phyloP scores from a whole-genome alignment of 2,329 filamentous ascomycete genomes.

The Hymenoscyphus linearis region DNA sequence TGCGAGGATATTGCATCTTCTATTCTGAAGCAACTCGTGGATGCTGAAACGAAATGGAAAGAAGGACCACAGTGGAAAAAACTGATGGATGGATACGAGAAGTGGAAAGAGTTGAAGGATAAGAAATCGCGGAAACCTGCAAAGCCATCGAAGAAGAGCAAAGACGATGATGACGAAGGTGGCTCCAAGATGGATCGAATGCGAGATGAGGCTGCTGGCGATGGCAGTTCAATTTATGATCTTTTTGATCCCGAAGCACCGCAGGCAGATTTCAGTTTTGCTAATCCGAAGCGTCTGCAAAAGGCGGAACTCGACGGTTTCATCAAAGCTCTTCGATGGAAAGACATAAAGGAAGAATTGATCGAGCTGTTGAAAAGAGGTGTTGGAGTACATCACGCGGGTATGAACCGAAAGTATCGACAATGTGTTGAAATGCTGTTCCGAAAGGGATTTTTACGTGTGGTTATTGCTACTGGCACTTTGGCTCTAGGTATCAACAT shows the following conservation, averaged over 20 bases:
- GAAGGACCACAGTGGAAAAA: slow-evolving; percentile 54
- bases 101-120: slow-evolving; percentile 45
- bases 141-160: slow-evolving; percentile 38
- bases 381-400: slow-evolving; percentile 72
- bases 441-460: slow-evolving; percentile 63
- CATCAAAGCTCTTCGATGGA: slow-evolving; percentile 45
- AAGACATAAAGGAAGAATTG: slow-evolving; percentile 46
- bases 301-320: slow-evolving; percentile 53
- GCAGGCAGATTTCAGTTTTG: slow-evolving; percentile 59
- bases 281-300: slow-evolving; percentile 53
- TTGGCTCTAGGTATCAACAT: slow-evolving; percentile 76
- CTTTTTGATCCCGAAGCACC: slow-evolving; percentile 63
- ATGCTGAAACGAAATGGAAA: slow-evolving; percentile 53
- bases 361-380: slow-evolving; percentile 60
- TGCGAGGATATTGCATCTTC: slow-evolving; percentile 56
- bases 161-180: slow-evolving; percentile 42
- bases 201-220: slow-evolving; percentile 47
- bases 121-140: slow-evolving; percentile 41
- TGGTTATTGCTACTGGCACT: slow-evolving; percentile 71
- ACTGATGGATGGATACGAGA: slow-evolving; percentile 52
- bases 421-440: slow-evolving; percentile 71
- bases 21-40: slow-evolving; percentile 47
- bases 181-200: slow-evolving; percentile 51
- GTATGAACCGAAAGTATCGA: slow-evolving; percentile 73
- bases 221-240: slow-evolving; percentile 53